phyloP scores from a whole-genome alignment of 225 moss, liverwort and hornwort species.

The Antitrichia curtipendula region DNA sequence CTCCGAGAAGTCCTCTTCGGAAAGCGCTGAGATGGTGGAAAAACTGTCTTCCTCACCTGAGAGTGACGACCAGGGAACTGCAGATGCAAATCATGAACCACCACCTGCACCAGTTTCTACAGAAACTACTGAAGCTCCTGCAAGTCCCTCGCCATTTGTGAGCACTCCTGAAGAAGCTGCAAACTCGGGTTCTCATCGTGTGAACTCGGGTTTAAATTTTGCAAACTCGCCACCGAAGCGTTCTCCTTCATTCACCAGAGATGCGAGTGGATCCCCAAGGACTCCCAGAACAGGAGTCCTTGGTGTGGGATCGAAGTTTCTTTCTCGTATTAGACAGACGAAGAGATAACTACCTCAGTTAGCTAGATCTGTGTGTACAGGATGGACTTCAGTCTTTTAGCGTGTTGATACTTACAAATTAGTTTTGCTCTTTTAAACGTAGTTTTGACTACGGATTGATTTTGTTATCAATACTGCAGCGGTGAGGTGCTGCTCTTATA shows the following conservation, averaged over 20 bases:
- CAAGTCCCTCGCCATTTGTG: not conserved
- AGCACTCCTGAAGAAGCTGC: not conserved
- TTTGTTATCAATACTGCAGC: not conserved
- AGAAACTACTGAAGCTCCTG: not conserved
- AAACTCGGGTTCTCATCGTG: not conserved
- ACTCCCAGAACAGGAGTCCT: not conserved
- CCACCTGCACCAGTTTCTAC: not conserved
- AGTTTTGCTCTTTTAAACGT: not conserved
- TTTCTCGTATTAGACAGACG: not conserved
- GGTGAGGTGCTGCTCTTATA: not conserved
- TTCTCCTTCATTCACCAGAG: not conserved
- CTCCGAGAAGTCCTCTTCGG: not conserved
- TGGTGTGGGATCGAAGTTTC: not conserved
- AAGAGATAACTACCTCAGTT: not conserved
- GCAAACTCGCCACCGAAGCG: not conserved
- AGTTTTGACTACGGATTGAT: not conserved
- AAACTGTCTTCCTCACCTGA: not conserved
- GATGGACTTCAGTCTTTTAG: not conserved
- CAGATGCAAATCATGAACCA: not conserved
- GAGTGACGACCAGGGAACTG: not conserved
- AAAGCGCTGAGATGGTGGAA: conserved; percentile 16
- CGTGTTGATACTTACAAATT: not conserved
- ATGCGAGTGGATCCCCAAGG: not conserved
- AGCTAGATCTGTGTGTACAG: not conserved
- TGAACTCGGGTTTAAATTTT: not conserved